Percentiles rank a stretch among this genome's conserved stretches.
These are phyloP conservation scores for Acrocalymma vagum DNA, from an alignment of 2,329 filamentous ascomycete genomes.

Conservation along the genomic window DNA sequence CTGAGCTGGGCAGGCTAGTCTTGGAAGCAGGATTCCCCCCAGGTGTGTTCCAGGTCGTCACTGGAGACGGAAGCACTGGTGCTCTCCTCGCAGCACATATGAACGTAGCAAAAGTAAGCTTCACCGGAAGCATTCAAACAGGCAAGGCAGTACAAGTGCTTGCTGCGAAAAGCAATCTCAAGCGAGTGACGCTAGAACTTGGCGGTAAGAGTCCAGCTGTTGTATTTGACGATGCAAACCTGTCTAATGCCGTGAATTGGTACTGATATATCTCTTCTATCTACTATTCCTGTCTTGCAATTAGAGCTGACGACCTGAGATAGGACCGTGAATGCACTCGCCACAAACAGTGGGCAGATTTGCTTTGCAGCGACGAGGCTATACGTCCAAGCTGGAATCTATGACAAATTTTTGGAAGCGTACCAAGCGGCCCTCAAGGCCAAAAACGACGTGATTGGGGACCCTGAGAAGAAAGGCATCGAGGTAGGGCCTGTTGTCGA, in stretches of 20 bases:
- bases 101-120: constrained; percentile 36
- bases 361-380: no score
- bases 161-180: constrained; percentile 45
- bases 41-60: constrained; percentile 44
- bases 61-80: constrained; percentile 37
- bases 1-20: constrained; percentile 25
- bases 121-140: constrained; percentile 43
- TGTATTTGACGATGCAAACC: constrained; percentile 54
- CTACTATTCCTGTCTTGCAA: no score
- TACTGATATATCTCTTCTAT: no score
- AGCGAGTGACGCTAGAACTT: constrained; percentile 54
- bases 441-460: no score
- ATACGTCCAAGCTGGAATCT: no score
- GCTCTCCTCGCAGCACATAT: constrained; percentile 34
- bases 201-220: constrained; percentile 54
- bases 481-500: constrained; percentile 26
- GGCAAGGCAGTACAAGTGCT: constrained; percentile 46
- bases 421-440: no score
- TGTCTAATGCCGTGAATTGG: constrained; percentile 50
- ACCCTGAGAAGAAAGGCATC: no score
- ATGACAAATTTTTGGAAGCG: no score
- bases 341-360: no score
- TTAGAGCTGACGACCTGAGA: no score
- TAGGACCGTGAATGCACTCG: no score
- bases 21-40: constrained; percentile 34